phyloP scores from a whole-genome alignment of 768 basidiomycete genomes.

The Suillus sp. region DNA sequence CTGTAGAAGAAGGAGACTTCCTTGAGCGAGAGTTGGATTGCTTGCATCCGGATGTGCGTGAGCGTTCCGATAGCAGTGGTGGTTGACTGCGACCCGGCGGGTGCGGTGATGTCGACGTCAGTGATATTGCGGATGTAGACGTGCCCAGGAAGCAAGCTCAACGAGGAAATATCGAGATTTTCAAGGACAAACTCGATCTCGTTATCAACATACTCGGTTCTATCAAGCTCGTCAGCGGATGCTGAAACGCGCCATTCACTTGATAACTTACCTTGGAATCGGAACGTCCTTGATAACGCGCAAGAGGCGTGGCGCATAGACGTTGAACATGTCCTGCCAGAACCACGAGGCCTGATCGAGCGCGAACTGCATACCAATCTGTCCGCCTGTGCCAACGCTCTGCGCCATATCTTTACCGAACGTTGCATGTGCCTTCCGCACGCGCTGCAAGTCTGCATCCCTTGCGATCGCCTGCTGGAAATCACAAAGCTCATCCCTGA shows the following conservation, averaged over 20 bases:
- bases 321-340: conserved; percentile 81
- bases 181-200: conserved; percentile 77
- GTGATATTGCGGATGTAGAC: conserved; percentile 75
- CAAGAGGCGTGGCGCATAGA: conserved; percentile 67
- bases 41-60: conserved; percentile 67
- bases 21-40: conserved; percentile 59
- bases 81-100: conserved; percentile 35
- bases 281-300: conserved; percentile 59
- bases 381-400: conserved; percentile 40
- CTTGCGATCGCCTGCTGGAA: conserved; percentile 47
- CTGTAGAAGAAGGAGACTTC: conserved; percentile 77
- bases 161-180: conserved; percentile 68
- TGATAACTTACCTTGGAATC: conserved; percentile 58
- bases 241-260: neutral
- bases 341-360: conserved; percentile 72
- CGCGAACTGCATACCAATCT: conserved; percentile 49
- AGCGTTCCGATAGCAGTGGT: conserved; percentile 60
- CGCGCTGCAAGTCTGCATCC: conserved; percentile 51
- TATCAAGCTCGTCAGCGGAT: conserved; percentile 26
- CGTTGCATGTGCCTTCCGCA: conserved; percentile 49
- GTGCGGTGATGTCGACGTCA: conserved; percentile 54
- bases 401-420: conserved; percentile 52
- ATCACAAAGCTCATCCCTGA: conserved; percentile 47
- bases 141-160: conserved; percentile 68
- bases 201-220: conserved; percentile 69